Evolutionary conservation across 495 filamentous ascomycete species (phyloP), one percentile per base, ranked within the genome.

Genomic region (Penicillium macrosclerotiorum): DNA sequence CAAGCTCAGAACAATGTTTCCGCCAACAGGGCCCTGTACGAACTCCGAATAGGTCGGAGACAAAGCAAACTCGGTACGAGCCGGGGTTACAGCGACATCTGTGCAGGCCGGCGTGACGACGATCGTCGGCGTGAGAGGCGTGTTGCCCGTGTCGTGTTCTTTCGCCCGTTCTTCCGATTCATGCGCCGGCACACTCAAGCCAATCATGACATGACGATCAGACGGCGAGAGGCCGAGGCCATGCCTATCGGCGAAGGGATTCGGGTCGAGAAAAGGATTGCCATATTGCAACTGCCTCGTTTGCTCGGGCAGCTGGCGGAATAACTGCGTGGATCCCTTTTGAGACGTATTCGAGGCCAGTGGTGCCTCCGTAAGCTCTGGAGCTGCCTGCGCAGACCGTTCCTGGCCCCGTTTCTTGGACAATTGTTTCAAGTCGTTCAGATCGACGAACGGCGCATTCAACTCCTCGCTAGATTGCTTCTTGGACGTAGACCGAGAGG

Each of bases 141-240:
- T 67, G 4, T 52, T 49, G 32, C 49, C 59, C 44, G 56, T 60
- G 20, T 70, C 63, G n/a, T 51, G 37, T 53, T 73, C 46, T 46
- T 56, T 57, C 58, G 46, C 24, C 19, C 49, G 44, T 18, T 72
- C 68, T 2, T 73, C 64, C 3, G 84, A 59, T 16, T 81, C 76
- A 23, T 79, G 74, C 5, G 74, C 74, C 8, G 87, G 84, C 23
- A 93, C 77, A 3, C 76, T 77, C 6, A 94, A 77, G 1, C 88
- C 90, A 46, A 95, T 94, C 52, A 88, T 74, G 31, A 95, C 89
- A 11, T 85, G 79, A 19, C 85, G 68, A 53, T 88, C 84, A 4
- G 75, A 82, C 0, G 89, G 89, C 4, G 89, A 92, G 3, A 95
- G 66, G 29, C 84, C 86, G n/a, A 64, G 46, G 38, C 70, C 63